phyloP scores from a whole-genome alignment of 2,329 filamentous ascomycete genomes.

The Incumbomyces lentus region DNA sequence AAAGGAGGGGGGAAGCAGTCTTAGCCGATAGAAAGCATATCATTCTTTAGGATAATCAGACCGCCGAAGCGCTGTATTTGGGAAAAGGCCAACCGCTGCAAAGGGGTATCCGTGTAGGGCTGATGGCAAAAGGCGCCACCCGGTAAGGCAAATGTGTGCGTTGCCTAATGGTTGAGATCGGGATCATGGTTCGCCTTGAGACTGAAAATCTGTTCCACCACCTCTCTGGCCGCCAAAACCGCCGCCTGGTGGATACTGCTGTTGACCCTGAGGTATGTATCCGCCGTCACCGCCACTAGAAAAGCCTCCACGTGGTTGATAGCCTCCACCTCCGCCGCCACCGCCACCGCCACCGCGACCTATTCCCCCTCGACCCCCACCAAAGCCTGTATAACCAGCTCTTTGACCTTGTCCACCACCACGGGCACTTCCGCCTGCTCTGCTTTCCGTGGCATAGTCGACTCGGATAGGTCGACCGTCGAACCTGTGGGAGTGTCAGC shows the following conservation, averaged over 20 bases:
- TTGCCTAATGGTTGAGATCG: not conserved
- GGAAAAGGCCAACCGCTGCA: conserved; percentile 1
- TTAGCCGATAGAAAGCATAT: conserved; percentile 8
- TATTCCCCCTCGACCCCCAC: conserved; percentile 17
- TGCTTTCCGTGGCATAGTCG: conserved; percentile 82
- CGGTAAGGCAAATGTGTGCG: not conserved
- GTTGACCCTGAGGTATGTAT: not conserved
- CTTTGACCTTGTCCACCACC: conserved; percentile 23
- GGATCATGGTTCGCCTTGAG: conserved; percentile 3
- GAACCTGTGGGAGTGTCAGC: conserved; percentile 50
- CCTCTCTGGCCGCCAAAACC: not conserved
- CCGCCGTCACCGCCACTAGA: not conserved
- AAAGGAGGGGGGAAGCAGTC: conserved; percentile 45
- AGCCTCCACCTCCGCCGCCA: conserved; percentile 23
- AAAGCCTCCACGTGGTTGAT: conserved; percentile 11
- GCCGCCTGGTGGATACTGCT: conserved; percentile 2
- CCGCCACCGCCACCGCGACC: not conserved
- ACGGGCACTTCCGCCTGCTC: conserved; percentile 46
- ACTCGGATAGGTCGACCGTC: conserved; percentile 91
- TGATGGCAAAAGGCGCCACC: conserved; percentile 1
- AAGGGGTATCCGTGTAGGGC: conserved; percentile 6
- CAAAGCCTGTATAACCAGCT: conserved; percentile 19
- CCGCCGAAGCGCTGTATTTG: not conserved
- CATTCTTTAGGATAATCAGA: not conserved
- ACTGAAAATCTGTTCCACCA: not conserved